phyloP scores from a whole-genome alignment of 768 basidiomycete genomes.

The Kwoniella sp. region DNA sequence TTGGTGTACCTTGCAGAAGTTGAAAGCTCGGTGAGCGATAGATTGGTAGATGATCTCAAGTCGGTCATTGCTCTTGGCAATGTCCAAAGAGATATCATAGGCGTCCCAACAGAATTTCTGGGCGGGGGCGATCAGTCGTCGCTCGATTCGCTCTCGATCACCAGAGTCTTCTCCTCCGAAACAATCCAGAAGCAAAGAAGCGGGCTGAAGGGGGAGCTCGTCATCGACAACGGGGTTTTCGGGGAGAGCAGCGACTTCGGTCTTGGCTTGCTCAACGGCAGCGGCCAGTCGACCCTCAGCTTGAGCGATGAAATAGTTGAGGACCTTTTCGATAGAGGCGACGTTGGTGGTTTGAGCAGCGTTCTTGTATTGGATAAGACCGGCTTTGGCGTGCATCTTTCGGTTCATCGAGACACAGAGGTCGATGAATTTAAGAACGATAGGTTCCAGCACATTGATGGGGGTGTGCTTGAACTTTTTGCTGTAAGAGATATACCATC shows the following conservation, averaged over 20 bases:
- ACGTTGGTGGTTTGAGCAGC: slow-evolving; percentile 93
- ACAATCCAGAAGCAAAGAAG: slow-evolving; percentile 84
- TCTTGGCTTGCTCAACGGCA: slow-evolving; percentile 56
- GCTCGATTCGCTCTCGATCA: slow-evolving; percentile 89
- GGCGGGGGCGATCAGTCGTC: slow-evolving; percentile 94
- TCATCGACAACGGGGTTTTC: slow-evolving; percentile 73
- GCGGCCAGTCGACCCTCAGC: slow-evolving; percentile 53
- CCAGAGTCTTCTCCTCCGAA: slow-evolving; percentile 62
- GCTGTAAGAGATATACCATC: slow-evolving; percentile 23
- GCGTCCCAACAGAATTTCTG: slow-evolving; percentile 99
- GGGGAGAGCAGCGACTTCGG: slow-evolving; percentile 48
- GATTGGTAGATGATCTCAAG: slow-evolving; percentile 94
- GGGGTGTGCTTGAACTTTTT: slow-evolving; percentile 94
- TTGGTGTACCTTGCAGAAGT: slow-evolving; percentile 89
- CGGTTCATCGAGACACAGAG: slow-evolving; percentile 94
- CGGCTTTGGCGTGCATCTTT: slow-evolving; percentile 89
- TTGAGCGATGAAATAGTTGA: slow-evolving; percentile 72
- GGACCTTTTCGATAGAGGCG: slow-evolving; percentile 85
- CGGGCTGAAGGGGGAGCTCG: slow-evolving; percentile 91
- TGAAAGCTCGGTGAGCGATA: slow-evolving; percentile 94
- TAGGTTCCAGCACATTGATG: slow-evolving; percentile 84
- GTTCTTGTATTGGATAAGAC: slow-evolving; percentile 96
- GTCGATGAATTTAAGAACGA: slow-evolving; percentile 92
- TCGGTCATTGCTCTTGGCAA: slow-evolving; percentile 90
- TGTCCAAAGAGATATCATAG: slow-evolving; percentile 91